A percentile compares a stretch with the other conserved stretches of the same genome.
Evolutionary conservation across 345 rosid genomes (phyloP).

Genomic region (Acer saccharum): DNA sequence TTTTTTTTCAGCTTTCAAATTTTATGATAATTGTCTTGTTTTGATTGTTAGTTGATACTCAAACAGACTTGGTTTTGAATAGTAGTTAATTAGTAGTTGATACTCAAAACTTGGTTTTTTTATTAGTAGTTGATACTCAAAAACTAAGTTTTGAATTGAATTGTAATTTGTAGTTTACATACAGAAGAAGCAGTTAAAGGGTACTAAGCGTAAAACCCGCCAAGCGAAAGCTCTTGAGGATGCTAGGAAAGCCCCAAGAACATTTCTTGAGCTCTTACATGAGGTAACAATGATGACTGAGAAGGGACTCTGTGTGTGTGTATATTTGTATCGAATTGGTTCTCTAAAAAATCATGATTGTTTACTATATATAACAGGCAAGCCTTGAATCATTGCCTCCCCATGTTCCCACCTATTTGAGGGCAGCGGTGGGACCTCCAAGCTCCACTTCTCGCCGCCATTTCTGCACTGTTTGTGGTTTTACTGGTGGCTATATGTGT

Average conservation of each 20-base stretch:
- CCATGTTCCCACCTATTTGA: constrained; percentile 78
- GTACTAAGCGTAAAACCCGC: constrained; percentile 88
- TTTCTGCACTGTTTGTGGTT: constrained; percentile 88
- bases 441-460: constrained; percentile 74
- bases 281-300: constrained; percentile 45
- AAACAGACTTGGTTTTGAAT: too few species aligned
- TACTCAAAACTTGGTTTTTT: not conserved
- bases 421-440: constrained; percentile 84
- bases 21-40: not conserved
- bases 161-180: constrained; percentile 47
- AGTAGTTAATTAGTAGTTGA: not conserved
- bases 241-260: constrained; percentile 87
- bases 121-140: not conserved
- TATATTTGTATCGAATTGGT: not conserved
- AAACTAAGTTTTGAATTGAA: not conserved
- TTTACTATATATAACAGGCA: constrained; percentile 44
- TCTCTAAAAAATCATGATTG: not conserved
- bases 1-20: not conserved
- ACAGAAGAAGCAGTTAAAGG: constrained; percentile 74
- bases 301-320: not conserved
- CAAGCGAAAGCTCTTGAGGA: constrained; percentile 95
- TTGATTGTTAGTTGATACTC: not conserved
- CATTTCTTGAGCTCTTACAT: constrained; percentile 84
- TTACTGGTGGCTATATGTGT: constrained; percentile 69
- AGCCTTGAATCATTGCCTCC: constrained; percentile 82